phyloP scores from a whole-genome alignment of 192 early-diverging fungal species.

The Coemansia sp. region DNA sequence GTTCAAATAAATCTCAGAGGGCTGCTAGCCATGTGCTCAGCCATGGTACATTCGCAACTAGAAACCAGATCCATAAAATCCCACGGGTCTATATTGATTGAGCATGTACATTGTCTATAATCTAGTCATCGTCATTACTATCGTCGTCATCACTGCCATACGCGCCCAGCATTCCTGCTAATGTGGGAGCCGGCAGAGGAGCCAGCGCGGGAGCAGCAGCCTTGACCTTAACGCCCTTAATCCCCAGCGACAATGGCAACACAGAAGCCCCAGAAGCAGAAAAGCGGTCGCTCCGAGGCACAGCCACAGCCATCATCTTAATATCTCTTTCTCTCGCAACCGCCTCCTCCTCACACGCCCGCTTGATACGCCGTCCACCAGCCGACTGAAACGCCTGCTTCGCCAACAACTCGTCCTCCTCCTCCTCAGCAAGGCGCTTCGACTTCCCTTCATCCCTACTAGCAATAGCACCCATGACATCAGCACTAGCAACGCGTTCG shows the following conservation, averaged over 20 bases:
- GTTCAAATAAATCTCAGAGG: too few species aligned
- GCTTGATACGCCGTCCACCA: slow-evolving; percentile 26
- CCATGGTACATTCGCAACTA: not conserved
- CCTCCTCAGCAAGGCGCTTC: slow-evolving; percentile 29
- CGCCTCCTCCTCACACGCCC: slow-evolving; percentile 35
- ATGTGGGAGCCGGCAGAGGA: slow-evolving; percentile 7
- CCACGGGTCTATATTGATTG: not conserved
- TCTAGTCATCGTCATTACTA: slow-evolving; percentile 6
- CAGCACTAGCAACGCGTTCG: slow-evolving; percentile 73
- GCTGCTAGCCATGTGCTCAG: too few species aligned
- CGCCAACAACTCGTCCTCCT: slow-evolving; percentile 28
- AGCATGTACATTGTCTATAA: not conserved
- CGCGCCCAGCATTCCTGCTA: slow-evolving; percentile 38
- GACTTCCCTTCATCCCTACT: slow-evolving; percentile 13
- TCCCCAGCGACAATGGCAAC: slow-evolving; percentile 18
- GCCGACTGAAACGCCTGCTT: slow-evolving; percentile 22
- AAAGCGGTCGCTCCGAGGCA: not conserved
- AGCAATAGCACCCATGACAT: slow-evolving; percentile 58
- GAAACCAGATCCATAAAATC: not conserved
- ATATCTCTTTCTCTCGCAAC: slow-evolving; percentile 16
- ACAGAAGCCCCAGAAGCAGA: not conserved
- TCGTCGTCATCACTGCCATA: slow-evolving; percentile 28
- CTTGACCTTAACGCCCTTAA: slow-evolving; percentile 20
- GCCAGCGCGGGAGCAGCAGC: not conserved
- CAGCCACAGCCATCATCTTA: slow-evolving; percentile 3